phyloP scores from a whole-genome alignment of 257 asterid species.

The Forsythia suspensa region DNA sequence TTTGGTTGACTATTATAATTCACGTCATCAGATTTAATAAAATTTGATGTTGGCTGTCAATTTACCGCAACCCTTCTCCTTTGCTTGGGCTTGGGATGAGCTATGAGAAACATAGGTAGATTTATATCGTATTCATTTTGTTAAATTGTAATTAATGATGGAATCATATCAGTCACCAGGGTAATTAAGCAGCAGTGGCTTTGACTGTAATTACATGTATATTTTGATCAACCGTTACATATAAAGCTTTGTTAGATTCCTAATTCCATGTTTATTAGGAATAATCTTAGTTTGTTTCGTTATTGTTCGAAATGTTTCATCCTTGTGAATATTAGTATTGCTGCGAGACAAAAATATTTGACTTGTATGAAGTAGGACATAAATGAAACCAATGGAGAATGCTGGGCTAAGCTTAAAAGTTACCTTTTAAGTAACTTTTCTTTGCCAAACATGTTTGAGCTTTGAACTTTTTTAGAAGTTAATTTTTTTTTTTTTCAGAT shows the following conservation, averaged over 20 bases:
- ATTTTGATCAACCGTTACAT: too few relatives aligned
- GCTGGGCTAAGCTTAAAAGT: too few relatives aligned
- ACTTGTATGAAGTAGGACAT: not conserved
- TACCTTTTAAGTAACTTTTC: too few relatives aligned
- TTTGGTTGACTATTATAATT: not conserved
- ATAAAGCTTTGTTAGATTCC: too few relatives aligned
- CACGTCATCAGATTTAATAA: not conserved
- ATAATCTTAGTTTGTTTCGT: too few relatives aligned
- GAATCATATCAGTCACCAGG: not conserved
- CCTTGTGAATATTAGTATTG: not conserved
- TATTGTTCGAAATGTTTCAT: not conserved
- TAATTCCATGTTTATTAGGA: too few relatives aligned
- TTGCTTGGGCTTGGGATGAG: not conserved
- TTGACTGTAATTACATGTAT: not conserved
- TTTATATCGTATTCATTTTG: not conserved
- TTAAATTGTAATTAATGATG: not conserved
- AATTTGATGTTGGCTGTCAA: not conserved
- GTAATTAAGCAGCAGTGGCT: not conserved
- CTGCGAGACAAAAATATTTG: not conserved
- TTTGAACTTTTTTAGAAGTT: too few relatives aligned
- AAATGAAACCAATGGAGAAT: not conserved
- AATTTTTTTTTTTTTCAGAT: too few relatives aligned
- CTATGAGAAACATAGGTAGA: not conserved
- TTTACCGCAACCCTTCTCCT: not conserved
- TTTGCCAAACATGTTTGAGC: not conserved